These are phyloP conservation scores for Colletotrichum graminicola DNA, from an alignment of 2,329 filamentous ascomycete genomes.

Conservation along the genomic window DNA sequence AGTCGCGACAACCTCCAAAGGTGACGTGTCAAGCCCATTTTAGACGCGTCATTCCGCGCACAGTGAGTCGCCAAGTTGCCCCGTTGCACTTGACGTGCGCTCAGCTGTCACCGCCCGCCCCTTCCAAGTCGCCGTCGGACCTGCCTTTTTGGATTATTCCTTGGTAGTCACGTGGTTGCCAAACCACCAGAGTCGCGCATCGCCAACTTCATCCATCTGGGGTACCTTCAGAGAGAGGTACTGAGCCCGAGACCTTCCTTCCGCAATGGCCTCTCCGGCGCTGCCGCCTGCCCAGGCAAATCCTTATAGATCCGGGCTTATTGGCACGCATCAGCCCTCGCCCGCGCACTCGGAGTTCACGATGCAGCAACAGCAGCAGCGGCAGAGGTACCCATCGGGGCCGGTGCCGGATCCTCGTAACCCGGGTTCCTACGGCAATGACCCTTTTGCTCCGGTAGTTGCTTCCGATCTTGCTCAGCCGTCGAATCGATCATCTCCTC, in stretches of 20 bases:
- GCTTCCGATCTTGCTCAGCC: not conserved
- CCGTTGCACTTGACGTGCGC: not conserved
- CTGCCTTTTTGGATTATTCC: not conserved
- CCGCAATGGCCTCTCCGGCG: not conserved
- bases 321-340: not conserved
- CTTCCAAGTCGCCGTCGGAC: not conserved
- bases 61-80: not conserved
- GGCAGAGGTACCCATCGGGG: not conserved
- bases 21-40: not conserved
- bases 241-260: not conserved
- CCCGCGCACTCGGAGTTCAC: not conserved
- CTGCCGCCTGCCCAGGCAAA: not conserved
- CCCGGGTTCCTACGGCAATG: not conserved
- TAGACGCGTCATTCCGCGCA: conserved; percentile 21
- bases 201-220: not conserved
- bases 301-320: not conserved
- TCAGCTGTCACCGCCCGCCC: not conserved
- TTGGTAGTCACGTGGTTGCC: conserved; percentile 4
- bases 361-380: not conserved
- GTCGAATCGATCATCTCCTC: not conserved
- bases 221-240: not conserved
- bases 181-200: not conserved
- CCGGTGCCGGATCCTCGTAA: not conserved
- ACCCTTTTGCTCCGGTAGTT: not conserved
- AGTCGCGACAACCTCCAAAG: not conserved